Percentiles rank a stretch among this genome's conserved stretches.
Evolutionary conservation across 352 stramenopile genomes (phyloP).

Genomic region (Thraustochytrium aureum): DNA sequence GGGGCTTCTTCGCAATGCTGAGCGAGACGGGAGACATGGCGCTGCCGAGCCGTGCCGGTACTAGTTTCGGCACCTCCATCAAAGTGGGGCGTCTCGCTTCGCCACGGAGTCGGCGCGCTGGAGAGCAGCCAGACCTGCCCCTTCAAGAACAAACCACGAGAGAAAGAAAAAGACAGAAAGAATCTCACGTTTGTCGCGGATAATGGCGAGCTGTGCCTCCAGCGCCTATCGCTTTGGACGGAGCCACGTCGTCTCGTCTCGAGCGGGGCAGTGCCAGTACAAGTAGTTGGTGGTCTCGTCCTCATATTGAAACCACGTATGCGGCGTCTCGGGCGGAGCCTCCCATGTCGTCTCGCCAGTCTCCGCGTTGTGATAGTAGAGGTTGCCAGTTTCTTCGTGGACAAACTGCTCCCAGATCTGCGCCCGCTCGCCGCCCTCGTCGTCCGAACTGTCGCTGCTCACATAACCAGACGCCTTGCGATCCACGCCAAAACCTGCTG

Average conservation of each 20-base stretch:
- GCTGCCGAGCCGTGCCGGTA: too few species aligned
- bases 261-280: conserved; percentile 8
- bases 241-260: conserved; percentile 27
- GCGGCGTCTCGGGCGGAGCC: background rate
- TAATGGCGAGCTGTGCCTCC: too few species aligned
- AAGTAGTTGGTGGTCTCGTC: conserved; percentile 27
- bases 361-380: background rate
- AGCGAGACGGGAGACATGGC: too few species aligned
- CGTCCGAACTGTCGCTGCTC: background rate
- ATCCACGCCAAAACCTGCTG: background rate
- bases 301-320: conserved; percentile 31
- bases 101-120: too few species aligned
- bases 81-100: too few species aligned
- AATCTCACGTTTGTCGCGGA: too few species aligned
- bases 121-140: too few species aligned
- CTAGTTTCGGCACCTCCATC: too few species aligned
- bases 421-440: background rate
- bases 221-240: background rate
- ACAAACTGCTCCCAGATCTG: conserved; percentile 40
- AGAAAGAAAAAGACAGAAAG: too few species aligned
- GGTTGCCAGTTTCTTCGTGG: background rate
- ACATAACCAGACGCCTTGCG: background rate
- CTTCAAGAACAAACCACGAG: too few species aligned
- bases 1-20: too few species aligned
- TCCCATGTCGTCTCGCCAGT: conserved; percentile 5